Evolutionary conservation across 2,329 filamentous ascomycete genomes (phyloP), one percentile per base, ranked within the genome.

Genomic region (Hypoxylon sp.): DNA sequence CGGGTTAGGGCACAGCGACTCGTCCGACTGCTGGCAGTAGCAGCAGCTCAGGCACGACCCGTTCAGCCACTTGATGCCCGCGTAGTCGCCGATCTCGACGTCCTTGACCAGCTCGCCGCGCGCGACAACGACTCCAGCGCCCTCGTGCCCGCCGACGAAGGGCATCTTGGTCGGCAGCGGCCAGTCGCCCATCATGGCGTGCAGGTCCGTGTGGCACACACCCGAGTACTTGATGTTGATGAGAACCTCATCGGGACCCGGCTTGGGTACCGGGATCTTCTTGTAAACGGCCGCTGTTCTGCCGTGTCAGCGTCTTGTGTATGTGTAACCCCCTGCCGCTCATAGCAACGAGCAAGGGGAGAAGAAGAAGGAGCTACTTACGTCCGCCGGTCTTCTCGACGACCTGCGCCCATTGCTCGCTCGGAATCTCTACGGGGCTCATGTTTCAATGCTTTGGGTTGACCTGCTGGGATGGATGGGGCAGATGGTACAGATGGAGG

Each of bases 31-130:
- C 72, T 89, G 87, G 80, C 93, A 97, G 83, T 91, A 96, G 67
- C 86, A 83, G 79, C 93, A 98, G 64, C 82, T 76, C 61, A 96
- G 81, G 77, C 94, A 97, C 42, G 89, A 88, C 63, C 91, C 90
- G 77, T 97, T 95, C 71, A 97, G 82, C 92, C 92, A 97, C 81
- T 92, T 97, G 76, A 98, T 85, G 73, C 94, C 94, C 60, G 87
- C 94, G 70, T 92, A 81, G 71, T 96, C 92, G 67, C 93, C 93
- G 69, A 97, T 81, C 73, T 92, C 79, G 60, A 96, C 78, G 68
- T 95, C 91, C 2, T 83, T 78, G 64, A 95, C 92, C 29, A 96
- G 83, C 15, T 88, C 81, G 68, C 93, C 93, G 62, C 83, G 84
- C 48, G 90, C 87, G 27, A 97, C 92, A 31, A 97, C 90, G 47